phyloP scores from a whole-genome alignment of 148 eudicot genomes.

The Drosera capensis region DNA sequence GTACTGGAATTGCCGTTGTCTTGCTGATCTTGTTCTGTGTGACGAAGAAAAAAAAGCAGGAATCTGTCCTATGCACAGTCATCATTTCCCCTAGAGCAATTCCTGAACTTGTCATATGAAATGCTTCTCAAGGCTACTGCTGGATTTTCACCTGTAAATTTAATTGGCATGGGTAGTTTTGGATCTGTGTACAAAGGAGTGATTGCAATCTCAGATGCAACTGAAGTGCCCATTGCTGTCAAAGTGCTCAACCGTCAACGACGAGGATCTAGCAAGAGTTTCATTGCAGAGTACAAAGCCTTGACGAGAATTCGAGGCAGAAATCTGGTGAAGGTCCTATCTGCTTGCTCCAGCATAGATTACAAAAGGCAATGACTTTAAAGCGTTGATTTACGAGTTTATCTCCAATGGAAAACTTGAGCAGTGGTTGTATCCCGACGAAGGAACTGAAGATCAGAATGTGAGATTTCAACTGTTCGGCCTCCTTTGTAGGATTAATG shows the following conservation, averaged over 20 bases:
- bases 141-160: not conserved
- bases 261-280: not conserved
- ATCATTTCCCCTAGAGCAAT: not conserved
- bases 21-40: not conserved
- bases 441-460: not conserved
- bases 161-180: constrained; percentile 11
- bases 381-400: not conserved
- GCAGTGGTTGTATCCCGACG: not conserved
- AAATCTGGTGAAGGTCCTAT: not conserved
- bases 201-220: constrained; percentile 1
- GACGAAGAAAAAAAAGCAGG: not conserved
- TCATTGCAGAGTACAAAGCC: not conserved
- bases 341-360: not conserved
- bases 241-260: not conserved
- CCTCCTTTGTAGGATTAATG: not conserved
- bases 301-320: not conserved
- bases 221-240: not conserved
- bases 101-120: constrained; percentile 10
- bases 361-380: not conserved
- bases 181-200: constrained; percentile 9
- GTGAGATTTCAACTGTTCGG: not conserved
- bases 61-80: not conserved
- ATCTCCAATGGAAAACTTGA: not conserved
- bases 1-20: not conserved
- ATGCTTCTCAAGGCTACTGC: constrained; percentile 11